phyloP scores from a whole-genome alignment of 1,139 yeast genomes.

The Sugiyamaella castrensis region DNA sequence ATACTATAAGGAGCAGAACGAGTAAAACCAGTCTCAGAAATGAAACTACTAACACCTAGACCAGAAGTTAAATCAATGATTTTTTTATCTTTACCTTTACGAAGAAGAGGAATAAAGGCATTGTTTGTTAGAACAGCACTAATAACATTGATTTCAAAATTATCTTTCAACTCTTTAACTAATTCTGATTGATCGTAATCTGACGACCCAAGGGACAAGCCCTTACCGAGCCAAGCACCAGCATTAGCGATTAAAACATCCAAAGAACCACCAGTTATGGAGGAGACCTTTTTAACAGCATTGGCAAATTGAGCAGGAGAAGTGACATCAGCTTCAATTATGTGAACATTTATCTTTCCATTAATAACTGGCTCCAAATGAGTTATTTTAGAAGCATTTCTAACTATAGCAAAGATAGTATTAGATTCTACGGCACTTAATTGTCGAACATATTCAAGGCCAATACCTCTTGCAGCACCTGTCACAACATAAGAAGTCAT shows the following conservation, averaged over 20 bases:
- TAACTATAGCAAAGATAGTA: slow-evolving; percentile 14
- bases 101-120: slow-evolving; percentile 15
- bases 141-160: slow-evolving; percentile 8
- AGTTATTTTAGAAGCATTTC: slow-evolving; percentile 9
- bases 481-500: slow-evolving; percentile 18
- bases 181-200: background rate
- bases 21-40: slow-evolving; percentile 5
- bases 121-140: slow-evolving; percentile 10
- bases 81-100: slow-evolving; percentile 16
- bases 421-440: slow-evolving; percentile 7
- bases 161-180: slow-evolving; percentile 4
- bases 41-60: slow-evolving; percentile 9
- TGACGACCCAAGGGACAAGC: slow-evolving; percentile 5
- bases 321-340: slow-evolving; percentile 16
- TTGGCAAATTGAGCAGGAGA: slow-evolving; percentile 6
- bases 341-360: slow-evolving; percentile 13
- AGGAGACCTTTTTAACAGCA: slow-evolving; percentile 13
- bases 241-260: slow-evolving; percentile 22
- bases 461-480: slow-evolving; percentile 18
- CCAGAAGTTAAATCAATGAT: slow-evolving; percentile 16
- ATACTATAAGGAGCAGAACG: slow-evolving; percentile 10
- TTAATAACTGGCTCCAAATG: slow-evolving; percentile 10
- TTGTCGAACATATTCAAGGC: slow-evolving; percentile 13
- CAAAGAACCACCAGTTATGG: slow-evolving; percentile 12
- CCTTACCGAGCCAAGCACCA: slow-evolving; percentile 6